Evolutionary conservation across 2,329 filamentous ascomycete species (phyloP), one percentile per base, ranked within the genome.

Genomic region (Ophiostoma himal-ulmi): DNA sequence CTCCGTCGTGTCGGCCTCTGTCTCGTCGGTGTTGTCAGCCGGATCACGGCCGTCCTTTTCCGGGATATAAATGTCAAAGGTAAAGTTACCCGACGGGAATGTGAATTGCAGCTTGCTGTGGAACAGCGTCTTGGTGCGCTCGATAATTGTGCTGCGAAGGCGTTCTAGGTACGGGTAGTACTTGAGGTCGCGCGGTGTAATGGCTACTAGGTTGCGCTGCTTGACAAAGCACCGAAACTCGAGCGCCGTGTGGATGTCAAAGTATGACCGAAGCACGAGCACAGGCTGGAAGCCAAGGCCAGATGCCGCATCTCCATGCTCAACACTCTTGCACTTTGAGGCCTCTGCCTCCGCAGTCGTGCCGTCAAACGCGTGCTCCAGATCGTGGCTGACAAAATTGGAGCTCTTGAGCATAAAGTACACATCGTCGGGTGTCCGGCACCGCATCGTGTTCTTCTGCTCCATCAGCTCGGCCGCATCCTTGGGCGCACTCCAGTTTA

Each of bases 201-300:
- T 89, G 72, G 89, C 93, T 57, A 99, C 84, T 20, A 99, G 84
- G 69, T 87, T 87, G 13, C 92, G 85, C 71, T 93, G 84, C 75
- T 94, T 92, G 54, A 98, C 95, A 77, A 98, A 99, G 78, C 94
- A 97, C 34, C 95, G 88, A 80, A 99, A 99, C 78, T 99, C 95
- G 71, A 97, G 87, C 0, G 93, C 91, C 0, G 94, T 93, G 78
- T 97, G 95, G 70, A 95, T 89, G 73, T 89, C 89, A 80, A 97
- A 92, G 80, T 91, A 94, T 78, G 96, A 92, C 44, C 95, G 88
- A 11, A 99, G 86, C 2, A 97, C 90, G 1, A 99, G 87, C 71
- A 94, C 85, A 70, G 94, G 95, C 5, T 86, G 85, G 74, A 95
- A 91, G 2, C 78, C 80, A 13, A 78, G 75, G 48, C 77, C 74